Evolutionary conservation across 768 basidiomycete genomes (phyloP).

Genomic region (Rossbeevera mucosa): DNA sequence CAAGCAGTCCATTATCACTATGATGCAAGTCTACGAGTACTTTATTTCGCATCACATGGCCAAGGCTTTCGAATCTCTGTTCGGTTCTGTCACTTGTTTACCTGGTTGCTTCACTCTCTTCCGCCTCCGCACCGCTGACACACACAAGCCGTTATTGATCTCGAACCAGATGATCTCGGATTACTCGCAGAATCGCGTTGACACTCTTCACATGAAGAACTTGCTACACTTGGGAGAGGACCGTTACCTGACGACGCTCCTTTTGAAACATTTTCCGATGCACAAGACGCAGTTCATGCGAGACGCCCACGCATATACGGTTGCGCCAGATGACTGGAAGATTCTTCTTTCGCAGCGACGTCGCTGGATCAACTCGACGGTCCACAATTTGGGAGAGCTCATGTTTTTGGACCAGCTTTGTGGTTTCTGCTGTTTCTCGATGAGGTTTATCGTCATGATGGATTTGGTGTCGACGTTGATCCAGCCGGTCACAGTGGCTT

Average conservation of each 20-base stretch:
- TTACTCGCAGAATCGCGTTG: constrained; percentile 94
- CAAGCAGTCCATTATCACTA: constrained; percentile 91
- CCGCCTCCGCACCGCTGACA: constrained; percentile 90
- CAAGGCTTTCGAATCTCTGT: constrained; percentile 95
- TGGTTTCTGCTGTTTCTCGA: constrained; percentile 98
- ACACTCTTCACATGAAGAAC: constrained; percentile 99
- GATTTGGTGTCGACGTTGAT: constrained; percentile 86
- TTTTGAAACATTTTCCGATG: constrained; percentile 91
- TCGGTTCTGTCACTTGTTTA: constrained; percentile 96
- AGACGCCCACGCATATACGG: constrained; percentile 90
- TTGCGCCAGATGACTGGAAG: constrained; percentile 94
- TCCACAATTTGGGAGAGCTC: constrained; percentile 94
- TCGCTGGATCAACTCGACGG: constrained; percentile 99
- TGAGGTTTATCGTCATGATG: constrained; percentile 98
- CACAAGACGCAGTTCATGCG: constrained; percentile 95
- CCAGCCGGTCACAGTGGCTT: constrained; percentile 83
- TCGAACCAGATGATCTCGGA: constrained; percentile 87
- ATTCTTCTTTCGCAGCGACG: constrained; percentile 93
- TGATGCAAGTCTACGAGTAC: constrained; percentile 99
- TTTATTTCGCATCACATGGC: constrained; percentile 99
- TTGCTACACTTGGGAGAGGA: constrained; percentile 96
- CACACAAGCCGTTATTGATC: constrained; percentile 90
- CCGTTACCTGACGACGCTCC: constrained; percentile 93
- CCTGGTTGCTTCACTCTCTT: constrained; percentile 99
- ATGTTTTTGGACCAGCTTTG: constrained; percentile 88